These are phyloP conservation scores for Rosa persica DNA, from an alignment of 306 rosid species.

Conservation along the genomic window DNA sequence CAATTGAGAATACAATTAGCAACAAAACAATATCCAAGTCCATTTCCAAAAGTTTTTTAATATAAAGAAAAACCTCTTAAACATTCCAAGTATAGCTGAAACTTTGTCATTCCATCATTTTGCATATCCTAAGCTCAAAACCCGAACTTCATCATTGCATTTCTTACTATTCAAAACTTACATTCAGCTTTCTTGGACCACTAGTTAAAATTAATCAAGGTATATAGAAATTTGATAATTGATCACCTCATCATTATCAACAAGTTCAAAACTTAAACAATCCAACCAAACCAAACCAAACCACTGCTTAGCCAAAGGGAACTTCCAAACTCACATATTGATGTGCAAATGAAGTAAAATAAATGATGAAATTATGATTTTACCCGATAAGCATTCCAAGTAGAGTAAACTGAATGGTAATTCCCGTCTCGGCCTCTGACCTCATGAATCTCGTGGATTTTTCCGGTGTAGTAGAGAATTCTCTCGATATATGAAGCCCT, in stretches of 20 bases:
- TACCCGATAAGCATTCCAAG: conserved; percentile 90
- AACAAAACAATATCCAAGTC: neutral
- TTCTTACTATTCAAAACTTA: neutral
- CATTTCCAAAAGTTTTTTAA: neutral
- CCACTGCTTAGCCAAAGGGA: neutral
- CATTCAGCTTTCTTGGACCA: neutral
- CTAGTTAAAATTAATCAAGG: neutral
- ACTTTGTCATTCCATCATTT: neutral
- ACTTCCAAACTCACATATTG: too few species aligned
- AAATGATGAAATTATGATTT: neutral
- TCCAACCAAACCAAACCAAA: neutral
- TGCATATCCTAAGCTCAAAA: neutral
- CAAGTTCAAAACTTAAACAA: neutral
- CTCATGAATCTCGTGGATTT: conserved; percentile 95
- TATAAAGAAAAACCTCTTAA: neutral
- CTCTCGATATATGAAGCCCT: conserved; percentile 39
- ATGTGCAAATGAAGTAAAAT: too few species aligned
- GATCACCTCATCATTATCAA: neutral
- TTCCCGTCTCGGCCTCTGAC: conserved; percentile 97
- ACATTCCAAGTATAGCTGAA: neutral
- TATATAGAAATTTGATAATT: neutral
- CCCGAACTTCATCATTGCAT: neutral
- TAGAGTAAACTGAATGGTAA: conserved; percentile 83
- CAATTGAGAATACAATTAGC: neutral
- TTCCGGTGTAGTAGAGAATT: conserved; percentile 76